phyloP scores from a whole-genome alignment of 1,139 yeast genomes.

The Yamadazyma friedrichii region DNA sequence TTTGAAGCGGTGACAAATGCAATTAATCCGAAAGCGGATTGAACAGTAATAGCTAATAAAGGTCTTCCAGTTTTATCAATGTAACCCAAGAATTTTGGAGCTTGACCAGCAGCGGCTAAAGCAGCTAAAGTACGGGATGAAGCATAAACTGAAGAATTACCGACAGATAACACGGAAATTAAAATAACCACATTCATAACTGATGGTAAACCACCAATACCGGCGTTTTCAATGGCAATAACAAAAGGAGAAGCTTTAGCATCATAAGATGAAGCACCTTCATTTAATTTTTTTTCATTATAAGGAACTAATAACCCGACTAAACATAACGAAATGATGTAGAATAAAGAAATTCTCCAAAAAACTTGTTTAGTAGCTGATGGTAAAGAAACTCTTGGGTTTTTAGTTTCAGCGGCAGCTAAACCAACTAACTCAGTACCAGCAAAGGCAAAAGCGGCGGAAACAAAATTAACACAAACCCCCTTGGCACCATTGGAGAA shows the following conservation, averaged over 20 bases:
- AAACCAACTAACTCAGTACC: slow-evolving; percentile 49
- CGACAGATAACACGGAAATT: slow-evolving; percentile 48
- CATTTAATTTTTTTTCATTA: slow-evolving; percentile 27
- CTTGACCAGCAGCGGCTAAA: slow-evolving; percentile 76
- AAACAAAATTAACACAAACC: slow-evolving; percentile 42
- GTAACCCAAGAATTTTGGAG: slow-evolving; percentile 72
- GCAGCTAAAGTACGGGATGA: slow-evolving; percentile 83
- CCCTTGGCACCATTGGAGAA: slow-evolving; percentile 67
- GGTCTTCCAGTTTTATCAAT: slow-evolving; percentile 79
- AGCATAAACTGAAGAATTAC: slow-evolving; percentile 61
- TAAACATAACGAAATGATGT: slow-evolving; percentile 42
- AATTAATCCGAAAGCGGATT: slow-evolving; percentile 61
- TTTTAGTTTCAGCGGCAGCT: slow-evolving; percentile 42
- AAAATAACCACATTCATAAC: slow-evolving; percentile 50
- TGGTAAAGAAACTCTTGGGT: slow-evolving; percentile 43
- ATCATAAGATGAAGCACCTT: slow-evolving; percentile 35
- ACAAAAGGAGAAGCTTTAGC: slow-evolving; percentile 51
- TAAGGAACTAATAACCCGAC: slow-evolving; percentile 47
- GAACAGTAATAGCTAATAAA: slow-evolving; percentile 57
- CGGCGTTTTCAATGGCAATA: slow-evolving; percentile 42
- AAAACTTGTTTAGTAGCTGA: slow-evolving; percentile 48
- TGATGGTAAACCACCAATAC: slow-evolving; percentile 43
- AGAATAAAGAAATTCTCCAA: slow-evolving; percentile 47
- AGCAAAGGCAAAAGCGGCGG: slow-evolving; percentile 48
- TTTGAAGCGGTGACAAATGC: slow-evolving; percentile 66